A percentile compares a stretch with the other conserved stretches of the same genome.
These are phyloP conservation scores for Geranium incanum DNA, from an alignment of 441 rosid species.

Conservation along the genomic window DNA sequence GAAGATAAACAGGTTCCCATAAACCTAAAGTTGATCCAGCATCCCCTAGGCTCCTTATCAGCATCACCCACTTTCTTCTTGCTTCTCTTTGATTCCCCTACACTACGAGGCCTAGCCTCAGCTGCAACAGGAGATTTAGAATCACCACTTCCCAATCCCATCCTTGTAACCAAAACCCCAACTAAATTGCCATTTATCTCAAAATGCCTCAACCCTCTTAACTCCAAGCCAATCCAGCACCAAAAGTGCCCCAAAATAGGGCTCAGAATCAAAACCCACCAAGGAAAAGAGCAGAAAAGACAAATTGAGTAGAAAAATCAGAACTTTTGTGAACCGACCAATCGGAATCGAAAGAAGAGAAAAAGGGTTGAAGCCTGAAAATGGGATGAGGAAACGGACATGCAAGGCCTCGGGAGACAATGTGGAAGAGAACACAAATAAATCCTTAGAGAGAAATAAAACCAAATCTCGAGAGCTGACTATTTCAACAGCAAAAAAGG, in stretches of 20 bases:
- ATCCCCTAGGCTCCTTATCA: background rate
- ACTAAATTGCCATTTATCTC: background rate
- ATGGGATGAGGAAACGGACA: slow-evolving; percentile 18
- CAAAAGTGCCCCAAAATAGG: background rate
- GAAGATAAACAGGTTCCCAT: slow-evolving; percentile 7
- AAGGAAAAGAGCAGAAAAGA: background rate
- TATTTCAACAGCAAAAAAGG: background rate
- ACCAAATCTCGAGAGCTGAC: slow-evolving; percentile 10
- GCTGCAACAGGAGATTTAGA: background rate
- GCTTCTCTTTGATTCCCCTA: slow-evolving; percentile 1
- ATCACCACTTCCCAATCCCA: background rate
- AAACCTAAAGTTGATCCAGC: slow-evolving; percentile 10
- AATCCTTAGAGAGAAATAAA: slow-evolving; percentile 9
- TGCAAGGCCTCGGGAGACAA: slow-evolving; percentile 16
- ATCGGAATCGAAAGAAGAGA: slow-evolving; percentile 13
- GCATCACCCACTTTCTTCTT: slow-evolving; percentile 1
- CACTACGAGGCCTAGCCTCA: background rate
- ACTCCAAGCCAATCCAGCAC: background rate
- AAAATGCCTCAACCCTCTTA: background rate
- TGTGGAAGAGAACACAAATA: background rate
- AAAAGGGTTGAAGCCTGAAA: slow-evolving; percentile 9
- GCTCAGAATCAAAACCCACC: slow-evolving; percentile 3
- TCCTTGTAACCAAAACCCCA: background rate
- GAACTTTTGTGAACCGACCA: background rate
- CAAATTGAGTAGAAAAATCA: background rate